Base-by-base conservation (phyloP, 345 rosid genomes). In the Gossypium herbaceum region DNA sequence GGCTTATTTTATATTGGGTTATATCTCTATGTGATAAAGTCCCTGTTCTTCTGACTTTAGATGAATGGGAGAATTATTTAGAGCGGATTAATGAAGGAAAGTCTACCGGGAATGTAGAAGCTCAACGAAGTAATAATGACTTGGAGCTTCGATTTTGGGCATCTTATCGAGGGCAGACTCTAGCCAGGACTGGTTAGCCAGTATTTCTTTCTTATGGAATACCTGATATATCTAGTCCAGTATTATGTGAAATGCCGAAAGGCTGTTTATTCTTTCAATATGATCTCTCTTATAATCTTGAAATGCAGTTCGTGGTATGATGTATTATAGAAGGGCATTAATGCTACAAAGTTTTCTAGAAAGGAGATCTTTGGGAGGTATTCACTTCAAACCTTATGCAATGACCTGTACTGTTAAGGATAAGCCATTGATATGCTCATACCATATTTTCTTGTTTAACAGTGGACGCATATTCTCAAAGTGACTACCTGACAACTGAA, bases 11-110 rank as follows among this genome's bases (percentile, higher is more conserved):
- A 25, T 45, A 43, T 57, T 41, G 51, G 15, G 27, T 16, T 43
- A 54, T 51, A 11, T 43, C 47, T 50, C 43, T 24, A 45, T 8
- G 39, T 57, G 15, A 51, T 67, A 65, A 27, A n/a, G 17, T 5
- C 58, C 55, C 1, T 43, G 57, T 72, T 5, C 50, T 82, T 59
- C 50, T 77, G 65, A 72, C 22, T 61, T 72, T 77, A 95, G 99
- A 95, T 89, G 99, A 95, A 85, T 95, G 99, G 99, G 98, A 90
- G 78, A 95, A 95, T 81, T 95, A 91, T 81, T 82, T 95, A 89
- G 93, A 95, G 82, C 85, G 99, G 83, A 88, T 89, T 86, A 94
- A 93, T 75, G 87, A 87, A 75, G 93, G 85, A 20, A 88, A 82
- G 75, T 81, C 97, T 66, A 84, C 89, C 17, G 88, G 84, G 64